phyloP scores from a whole-genome alignment of 768 basidiomycete genomes.

The Botryobasidium botryosum region DNA sequence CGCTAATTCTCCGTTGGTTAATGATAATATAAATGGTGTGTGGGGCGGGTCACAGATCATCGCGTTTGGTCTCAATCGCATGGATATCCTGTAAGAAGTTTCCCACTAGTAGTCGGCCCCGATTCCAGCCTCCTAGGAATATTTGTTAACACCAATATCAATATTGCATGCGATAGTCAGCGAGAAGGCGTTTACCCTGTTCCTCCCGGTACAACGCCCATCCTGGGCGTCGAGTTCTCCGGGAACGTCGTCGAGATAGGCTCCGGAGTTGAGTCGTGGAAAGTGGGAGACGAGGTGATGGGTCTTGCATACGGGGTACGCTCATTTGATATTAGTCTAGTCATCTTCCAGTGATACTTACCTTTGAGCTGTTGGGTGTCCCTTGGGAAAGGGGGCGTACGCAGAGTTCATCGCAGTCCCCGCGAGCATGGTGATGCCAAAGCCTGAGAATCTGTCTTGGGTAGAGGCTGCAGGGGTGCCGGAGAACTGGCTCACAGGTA shows the following conservation, averaged over 20 bases:
- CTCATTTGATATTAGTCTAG: not conserved
- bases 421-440: constrained; percentile 49
- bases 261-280: constrained; percentile 33
- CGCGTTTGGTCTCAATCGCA: constrained; percentile 72
- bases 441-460: constrained; percentile 65
- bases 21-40: constrained; percentile 13
- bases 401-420: constrained; percentile 67
- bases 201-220: constrained; percentile 56
- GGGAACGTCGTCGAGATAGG: constrained; percentile 43
- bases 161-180: constrained; percentile 11
- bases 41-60: no score
- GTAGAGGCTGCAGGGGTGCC: constrained; percentile 74
- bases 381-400: constrained; percentile 60
- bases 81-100: constrained; percentile 62
- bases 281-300: constrained; percentile 52
- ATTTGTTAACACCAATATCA: no score
- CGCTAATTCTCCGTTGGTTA: not conserved
- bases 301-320: constrained; percentile 69
- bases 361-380: not conserved
- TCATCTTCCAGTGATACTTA: constrained; percentile 4
- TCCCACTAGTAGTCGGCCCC: constrained; percentile 20
- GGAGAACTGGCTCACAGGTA: constrained; percentile 79
- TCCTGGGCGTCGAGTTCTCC: constrained; percentile 82
- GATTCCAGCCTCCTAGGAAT: not conserved
- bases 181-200: constrained; percentile 38